Conservation (phyloP, 345 rosid species). For the Lenwebbia sp. region DNA sequence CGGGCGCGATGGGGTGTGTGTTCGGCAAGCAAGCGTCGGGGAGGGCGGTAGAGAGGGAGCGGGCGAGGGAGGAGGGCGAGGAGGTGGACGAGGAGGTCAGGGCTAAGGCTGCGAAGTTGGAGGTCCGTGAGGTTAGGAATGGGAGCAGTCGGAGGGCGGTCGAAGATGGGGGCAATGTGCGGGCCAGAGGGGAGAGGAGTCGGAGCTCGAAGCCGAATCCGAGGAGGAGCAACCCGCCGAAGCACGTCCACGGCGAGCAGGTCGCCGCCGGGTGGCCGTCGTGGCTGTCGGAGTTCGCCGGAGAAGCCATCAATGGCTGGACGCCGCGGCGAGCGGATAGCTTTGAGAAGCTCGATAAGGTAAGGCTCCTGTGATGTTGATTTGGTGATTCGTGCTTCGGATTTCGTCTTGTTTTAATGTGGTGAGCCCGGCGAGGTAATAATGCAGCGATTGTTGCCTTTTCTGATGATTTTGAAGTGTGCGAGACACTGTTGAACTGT, state of each 20-base stretch:
- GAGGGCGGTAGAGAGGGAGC: slow-evolving; percentile 31
- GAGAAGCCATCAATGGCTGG: slow-evolving; percentile 82
- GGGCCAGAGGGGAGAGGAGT: slow-evolving; percentile 20
- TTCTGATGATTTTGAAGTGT: background rate
- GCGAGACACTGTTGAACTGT: background rate
- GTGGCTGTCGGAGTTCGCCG: slow-evolving; percentile 68
- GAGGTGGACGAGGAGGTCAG: slow-evolving; percentile 14
- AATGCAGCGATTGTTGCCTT: background rate
- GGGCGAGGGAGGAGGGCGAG: slow-evolving; percentile 1
- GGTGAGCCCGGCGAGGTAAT: background rate
- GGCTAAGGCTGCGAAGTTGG: background rate
- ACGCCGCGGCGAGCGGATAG: slow-evolving; percentile 71
- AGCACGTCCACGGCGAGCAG: slow-evolving; percentile 52
- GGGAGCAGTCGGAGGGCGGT: slow-evolving; percentile 19
- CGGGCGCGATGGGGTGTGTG: slow-evolving; percentile 64
- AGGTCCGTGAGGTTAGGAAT: slow-evolving; percentile 23
- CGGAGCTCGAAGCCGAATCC: slow-evolving; percentile 44
- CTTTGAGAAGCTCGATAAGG: slow-evolving; percentile 80
- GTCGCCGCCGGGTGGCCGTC: slow-evolving; percentile 92
- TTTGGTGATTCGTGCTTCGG: background rate
- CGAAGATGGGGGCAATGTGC: slow-evolving; percentile 10
- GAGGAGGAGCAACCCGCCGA: slow-evolving; percentile 51
- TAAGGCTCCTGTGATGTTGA: background rate
- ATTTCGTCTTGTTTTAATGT: background rate
- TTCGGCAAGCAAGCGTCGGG: slow-evolving; percentile 42